phyloP scores from a whole-genome alignment of 31 red algal genomes.

The Porphyra umbilicalis region DNA sequence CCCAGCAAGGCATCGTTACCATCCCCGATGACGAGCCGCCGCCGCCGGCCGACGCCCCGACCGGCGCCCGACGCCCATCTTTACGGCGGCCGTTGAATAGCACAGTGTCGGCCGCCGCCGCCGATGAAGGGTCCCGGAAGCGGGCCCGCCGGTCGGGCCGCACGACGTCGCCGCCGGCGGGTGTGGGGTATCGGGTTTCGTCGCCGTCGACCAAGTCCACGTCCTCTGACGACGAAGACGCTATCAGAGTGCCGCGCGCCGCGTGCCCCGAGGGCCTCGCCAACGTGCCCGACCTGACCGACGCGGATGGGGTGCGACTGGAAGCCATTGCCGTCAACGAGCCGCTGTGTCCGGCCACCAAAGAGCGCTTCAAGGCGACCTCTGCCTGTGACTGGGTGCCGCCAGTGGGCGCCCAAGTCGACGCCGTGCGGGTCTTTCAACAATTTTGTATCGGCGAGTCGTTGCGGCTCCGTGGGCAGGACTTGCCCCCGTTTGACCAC shows the following conservation, averaged over 20 bases:
- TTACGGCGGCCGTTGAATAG: not conserved
- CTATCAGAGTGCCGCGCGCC: not conserved
- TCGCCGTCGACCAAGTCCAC: not conserved
- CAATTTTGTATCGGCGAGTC: not conserved
- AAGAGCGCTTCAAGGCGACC: not conserved
- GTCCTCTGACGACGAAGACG: not conserved
- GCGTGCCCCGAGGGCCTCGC: not conserved
- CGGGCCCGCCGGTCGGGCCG: not conserved
- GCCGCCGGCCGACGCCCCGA: not conserved
- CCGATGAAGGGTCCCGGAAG: not conserved
- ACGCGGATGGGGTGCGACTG: not conserved
- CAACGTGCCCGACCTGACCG: not conserved
- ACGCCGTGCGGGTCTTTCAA: not conserved
- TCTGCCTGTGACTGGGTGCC: not conserved
- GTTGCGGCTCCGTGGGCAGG: not conserved
- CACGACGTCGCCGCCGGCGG: not conserved
- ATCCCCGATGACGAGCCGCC: not conserved
- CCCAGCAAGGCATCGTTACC: not conserved
- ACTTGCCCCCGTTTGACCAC: not conserved
- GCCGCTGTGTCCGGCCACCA: not conserved
- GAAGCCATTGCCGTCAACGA: not conserved
- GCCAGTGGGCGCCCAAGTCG: not conserved
- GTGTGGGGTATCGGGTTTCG: not conserved
- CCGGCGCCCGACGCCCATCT: too few relatives aligned
- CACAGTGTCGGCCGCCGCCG: not conserved